These are phyloP conservation scores for Nicotiana attenuata DNA, from an alignment of 257 asterid genomes.

Conservation along the genomic window DNA sequence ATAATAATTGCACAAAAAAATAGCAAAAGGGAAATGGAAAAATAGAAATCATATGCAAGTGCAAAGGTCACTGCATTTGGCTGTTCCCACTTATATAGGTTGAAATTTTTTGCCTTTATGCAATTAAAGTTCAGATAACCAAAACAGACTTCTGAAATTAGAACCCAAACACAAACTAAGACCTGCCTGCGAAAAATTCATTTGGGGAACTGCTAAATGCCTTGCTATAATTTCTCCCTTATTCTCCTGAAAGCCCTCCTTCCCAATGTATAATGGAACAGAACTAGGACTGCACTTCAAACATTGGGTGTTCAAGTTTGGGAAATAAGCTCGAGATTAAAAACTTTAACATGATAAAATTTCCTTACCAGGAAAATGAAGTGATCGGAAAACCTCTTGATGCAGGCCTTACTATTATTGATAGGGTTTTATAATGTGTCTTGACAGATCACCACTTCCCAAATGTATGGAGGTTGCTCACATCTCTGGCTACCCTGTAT, in stretches of 20 bases:
- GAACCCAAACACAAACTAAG: not conserved
- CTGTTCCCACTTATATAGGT: not conserved
- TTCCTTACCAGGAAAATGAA: not conserved
- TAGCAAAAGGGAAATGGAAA: not conserved
- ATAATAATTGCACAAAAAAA: not conserved
- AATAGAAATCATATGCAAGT: not conserved
- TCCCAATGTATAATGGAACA: not conserved
- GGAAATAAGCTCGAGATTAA: not conserved
- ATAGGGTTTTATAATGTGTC: constrained; percentile 11
- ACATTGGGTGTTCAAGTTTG: not conserved
- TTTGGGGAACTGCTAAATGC: not conserved
- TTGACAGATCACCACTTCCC: constrained; percentile 66
- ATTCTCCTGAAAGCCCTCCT: not conserved
- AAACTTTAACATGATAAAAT: not conserved
- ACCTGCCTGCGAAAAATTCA: not conserved
- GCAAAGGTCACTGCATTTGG: not conserved
- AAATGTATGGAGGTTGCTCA: constrained; percentile 50
- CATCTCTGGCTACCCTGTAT: constrained; percentile 57
- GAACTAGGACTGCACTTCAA: not conserved
- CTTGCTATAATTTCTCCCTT: not conserved
- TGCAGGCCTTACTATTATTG: not conserved
- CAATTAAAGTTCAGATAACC: not conserved
- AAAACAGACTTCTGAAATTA: not conserved
- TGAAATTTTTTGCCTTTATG: not conserved
- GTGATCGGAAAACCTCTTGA: not conserved